Percentiles rank a stretch among this genome's conserved stretches.
Evolutionary conservation across 441 rosid genomes (phyloP).

Genomic region (Croton laevigatus): DNA sequence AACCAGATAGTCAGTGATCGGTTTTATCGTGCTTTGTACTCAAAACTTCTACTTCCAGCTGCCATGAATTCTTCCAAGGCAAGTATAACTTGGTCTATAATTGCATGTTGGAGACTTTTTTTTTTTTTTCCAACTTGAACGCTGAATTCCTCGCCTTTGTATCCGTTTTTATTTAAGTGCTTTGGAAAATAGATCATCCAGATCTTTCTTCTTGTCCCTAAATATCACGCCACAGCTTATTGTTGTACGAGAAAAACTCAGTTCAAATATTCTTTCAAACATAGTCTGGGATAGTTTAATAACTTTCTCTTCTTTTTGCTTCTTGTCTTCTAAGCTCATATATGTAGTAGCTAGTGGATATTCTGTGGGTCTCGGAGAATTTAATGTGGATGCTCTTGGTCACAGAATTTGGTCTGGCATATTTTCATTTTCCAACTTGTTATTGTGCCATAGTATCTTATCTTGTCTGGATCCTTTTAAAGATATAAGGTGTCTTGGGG

Average conservation of each 20-base stretch:
- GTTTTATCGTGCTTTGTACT: slow-evolving; percentile 88
- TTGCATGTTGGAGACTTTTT: background rate
- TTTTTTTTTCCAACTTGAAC: background rate
- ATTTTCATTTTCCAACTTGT: background rate
- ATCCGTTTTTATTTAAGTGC: background rate
- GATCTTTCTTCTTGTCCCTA: background rate
- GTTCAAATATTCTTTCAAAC: background rate
- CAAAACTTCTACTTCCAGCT: slow-evolving; percentile 88
- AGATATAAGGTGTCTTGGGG: background rate
- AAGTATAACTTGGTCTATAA: slow-evolving; percentile 28
- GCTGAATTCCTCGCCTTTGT: background rate
- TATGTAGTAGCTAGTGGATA: background rate
- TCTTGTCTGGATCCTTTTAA: slow-evolving; percentile 1
- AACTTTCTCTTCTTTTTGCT: background rate
- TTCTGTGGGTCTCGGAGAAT: background rate
- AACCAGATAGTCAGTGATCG: slow-evolving; percentile 95
- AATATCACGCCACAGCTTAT: background rate
- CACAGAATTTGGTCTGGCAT: too few species aligned
- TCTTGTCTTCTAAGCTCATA: background rate
- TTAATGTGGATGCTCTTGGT: background rate
- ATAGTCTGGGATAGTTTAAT: slow-evolving; percentile 1
- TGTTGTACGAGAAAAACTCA: background rate
- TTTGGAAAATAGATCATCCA: background rate
- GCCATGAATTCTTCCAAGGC: slow-evolving; percentile 97
- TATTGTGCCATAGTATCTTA: background rate